Conservation (phyloP, 306 rosid genomes). For the Vicia sativa region DNA sequence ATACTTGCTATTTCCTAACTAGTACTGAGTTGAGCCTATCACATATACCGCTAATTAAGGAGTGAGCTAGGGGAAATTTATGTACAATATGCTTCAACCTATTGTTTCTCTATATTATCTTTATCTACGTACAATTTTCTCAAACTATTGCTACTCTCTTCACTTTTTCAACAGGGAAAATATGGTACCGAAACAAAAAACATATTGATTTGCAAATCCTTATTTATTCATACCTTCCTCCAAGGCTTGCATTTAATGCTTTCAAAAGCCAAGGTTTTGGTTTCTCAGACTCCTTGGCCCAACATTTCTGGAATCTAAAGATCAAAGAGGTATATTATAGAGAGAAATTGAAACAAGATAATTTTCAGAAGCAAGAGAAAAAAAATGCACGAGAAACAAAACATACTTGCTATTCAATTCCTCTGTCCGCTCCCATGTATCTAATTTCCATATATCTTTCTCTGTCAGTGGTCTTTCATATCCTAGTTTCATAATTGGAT, state of each 20-base stretch:
- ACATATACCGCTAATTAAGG: conserved; percentile 7
- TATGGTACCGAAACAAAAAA: conserved; percentile 6
- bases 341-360: conserved; percentile 21
- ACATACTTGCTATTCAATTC: conserved; percentile 63
- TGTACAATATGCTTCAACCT: conserved; percentile 15
- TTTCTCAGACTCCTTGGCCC: conserved; percentile 77
- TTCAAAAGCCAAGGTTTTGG: conserved; percentile 92
- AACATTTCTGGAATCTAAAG: conserved; percentile 78
- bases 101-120: conserved; percentile 21
- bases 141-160: conserved; percentile 8
- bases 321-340: conserved; percentile 33
- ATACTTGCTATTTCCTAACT: too few species aligned
- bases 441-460: conserved; percentile 92
- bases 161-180: conserved; percentile 20
- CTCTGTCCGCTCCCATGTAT: conserved; percentile 87
- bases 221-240: conserved; percentile 67
- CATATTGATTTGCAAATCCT: conserved; percentile 31
- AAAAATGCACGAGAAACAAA: conserved; percentile 28
- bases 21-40: too few species aligned
- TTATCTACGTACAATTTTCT: conserved; percentile 27
- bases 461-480: conserved; percentile 83
- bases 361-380: conserved; percentile 5
- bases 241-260: conserved; percentile 82
- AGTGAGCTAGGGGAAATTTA: conserved; percentile 10
- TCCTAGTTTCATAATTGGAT: conserved; percentile 77